phyloP scores from a whole-genome alignment of 108 stramenopile species.

The Mediolabrus comicus region DNA sequence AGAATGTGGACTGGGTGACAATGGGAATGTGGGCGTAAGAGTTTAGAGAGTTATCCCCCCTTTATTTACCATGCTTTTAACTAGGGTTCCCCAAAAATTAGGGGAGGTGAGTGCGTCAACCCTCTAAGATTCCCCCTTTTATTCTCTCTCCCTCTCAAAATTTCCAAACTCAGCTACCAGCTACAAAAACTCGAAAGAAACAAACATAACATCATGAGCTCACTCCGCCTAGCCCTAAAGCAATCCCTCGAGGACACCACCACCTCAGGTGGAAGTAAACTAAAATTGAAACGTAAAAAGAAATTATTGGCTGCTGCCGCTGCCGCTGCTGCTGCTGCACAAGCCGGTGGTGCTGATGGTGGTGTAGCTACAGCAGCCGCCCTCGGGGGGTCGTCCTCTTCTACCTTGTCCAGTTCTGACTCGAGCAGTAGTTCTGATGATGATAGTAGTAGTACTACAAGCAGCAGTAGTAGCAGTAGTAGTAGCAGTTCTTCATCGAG shows the following conservation, averaged over 20 bases:
- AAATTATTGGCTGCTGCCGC: not conserved
- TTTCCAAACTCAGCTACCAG: no score
- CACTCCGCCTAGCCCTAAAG: conserved; percentile 83
- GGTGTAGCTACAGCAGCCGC: not conserved
- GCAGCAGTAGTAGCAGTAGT: conserved; percentile 3
- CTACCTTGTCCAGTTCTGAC: not conserved
- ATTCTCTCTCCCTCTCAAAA: no score
- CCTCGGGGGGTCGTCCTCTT: no score
- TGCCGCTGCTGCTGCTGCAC: not conserved
- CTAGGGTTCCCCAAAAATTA: no score
- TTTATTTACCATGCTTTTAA: no score
- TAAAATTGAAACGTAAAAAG: not conserved
- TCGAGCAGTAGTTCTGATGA: not conserved
- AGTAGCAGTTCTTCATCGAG: not conserved
- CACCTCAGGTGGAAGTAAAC: not conserved
- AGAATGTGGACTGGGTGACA: no score
- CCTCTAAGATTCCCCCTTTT: no score
- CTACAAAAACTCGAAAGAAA: not conserved
- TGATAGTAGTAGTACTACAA: not conserved
- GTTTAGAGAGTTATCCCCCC: no score
- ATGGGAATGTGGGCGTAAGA: no score
- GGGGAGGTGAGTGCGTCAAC: no score
- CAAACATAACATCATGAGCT: conserved; percentile 56
- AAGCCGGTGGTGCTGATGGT: not conserved
- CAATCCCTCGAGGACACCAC: conserved; percentile 79